Base-by-base conservation (phyloP, 257 asterid species). In the Petunia axillaris region DNA sequence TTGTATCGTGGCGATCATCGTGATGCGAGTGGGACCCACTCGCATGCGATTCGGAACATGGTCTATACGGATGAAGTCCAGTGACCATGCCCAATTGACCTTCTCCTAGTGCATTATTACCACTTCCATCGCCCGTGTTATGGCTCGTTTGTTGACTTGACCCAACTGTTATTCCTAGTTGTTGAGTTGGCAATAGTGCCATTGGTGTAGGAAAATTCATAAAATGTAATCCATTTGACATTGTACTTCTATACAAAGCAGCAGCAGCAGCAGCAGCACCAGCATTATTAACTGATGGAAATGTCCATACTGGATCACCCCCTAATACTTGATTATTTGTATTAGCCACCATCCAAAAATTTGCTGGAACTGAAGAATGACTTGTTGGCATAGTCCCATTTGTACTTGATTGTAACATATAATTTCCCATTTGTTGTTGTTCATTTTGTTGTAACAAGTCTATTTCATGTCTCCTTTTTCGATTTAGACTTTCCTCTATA, bases 311-410 rank as follows among this genome's bases (percentile, higher is more conserved):
- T 0, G 98, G 93, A 86, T 92, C 97, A 6, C 92, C 91, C 5
- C 97, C 91, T 91, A 92, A 85, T 0, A 87, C 92, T 79, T 91
- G 97, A 46, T 81, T 93, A 50, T 85, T 84, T 37, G 93, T 86
- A 86, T 91, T 95, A 11, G 97, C 93, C 80, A 92, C 71, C 99
- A 95, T 95, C 98, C 97, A 95, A 55, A 92, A 93, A 71, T 95
- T 95, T 0, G 98, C 91, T 85, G 99, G 98, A 59, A 87, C 81
- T 6, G 98, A 89, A 1, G 95, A 85, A 75, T 92, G 98, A 78
- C 87, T 88, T 8, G 95, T 67, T 70, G 97, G 88, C 87, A 92
- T 90, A 64, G 93, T 89, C 10, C 96, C 96, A 39, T 25, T 25
- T 25, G 97, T 74, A 75, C 89, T 90, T 4, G 97, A 89, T 71